Conservation (phyloP, 345 rosid genomes). For the Viola odorata region DNA sequence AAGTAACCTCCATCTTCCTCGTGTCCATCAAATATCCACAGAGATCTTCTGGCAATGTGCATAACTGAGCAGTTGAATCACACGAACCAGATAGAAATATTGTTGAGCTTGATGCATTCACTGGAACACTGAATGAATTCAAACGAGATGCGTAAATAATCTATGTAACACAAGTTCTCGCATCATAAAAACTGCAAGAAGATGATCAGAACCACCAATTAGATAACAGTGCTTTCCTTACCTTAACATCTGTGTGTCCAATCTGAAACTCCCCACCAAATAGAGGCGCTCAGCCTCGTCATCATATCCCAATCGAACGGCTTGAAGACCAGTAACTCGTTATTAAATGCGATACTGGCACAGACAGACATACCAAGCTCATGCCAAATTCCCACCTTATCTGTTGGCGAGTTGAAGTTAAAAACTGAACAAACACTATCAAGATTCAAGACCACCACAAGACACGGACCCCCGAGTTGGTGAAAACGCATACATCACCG, state of each 20-base stretch:
- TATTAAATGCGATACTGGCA: conserved; percentile 86
- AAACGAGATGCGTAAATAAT: background rate
- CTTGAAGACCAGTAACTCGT: conserved; percentile 85
- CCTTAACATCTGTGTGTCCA: conserved; percentile 94
- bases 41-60: conserved; percentile 97
- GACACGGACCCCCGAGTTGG: conserved; percentile 91
- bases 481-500: conserved; percentile 96
- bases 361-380: conserved; percentile 74
- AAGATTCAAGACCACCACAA: conserved; percentile 96
- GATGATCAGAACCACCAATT: too few relatives aligned
- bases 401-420: conserved; percentile 76
- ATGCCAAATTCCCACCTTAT: conserved; percentile 80
- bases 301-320: conserved; percentile 91
- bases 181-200: background rate
- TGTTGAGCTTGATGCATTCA: conserved; percentile 63
- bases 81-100: conserved; percentile 92
- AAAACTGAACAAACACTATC: conserved; percentile 91
- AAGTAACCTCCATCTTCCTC: conserved; percentile 86
- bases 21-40: conserved; percentile 82
- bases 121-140: conserved; percentile 56
- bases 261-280: conserved; percentile 98
- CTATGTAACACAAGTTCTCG: background rate
- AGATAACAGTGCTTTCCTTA: conserved; percentile 21
- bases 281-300: conserved; percentile 90
- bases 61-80: conserved; percentile 76